A percentile compares a stretch with the other conserved stretches of the same genome.
These are phyloP conservation scores for Trametes villosa DNA, from an alignment of 768 basidiomycete genomes.

Conservation along the genomic window DNA sequence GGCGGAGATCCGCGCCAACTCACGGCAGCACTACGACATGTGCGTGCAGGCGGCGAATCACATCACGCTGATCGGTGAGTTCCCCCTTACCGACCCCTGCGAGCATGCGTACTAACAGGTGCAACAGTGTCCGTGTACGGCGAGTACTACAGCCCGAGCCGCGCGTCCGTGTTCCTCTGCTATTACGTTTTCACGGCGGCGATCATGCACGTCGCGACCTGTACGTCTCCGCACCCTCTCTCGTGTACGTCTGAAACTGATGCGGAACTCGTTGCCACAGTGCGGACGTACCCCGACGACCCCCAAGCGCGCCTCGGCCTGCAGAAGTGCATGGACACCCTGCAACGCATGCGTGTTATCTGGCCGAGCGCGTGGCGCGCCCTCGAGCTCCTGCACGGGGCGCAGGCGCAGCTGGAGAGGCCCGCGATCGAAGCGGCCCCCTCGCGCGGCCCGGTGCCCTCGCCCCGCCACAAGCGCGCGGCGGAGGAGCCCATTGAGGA, in stretches of 20 bases:
- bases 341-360: conserved; percentile 65
- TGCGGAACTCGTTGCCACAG: conserved; percentile 38
- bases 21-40: conserved; percentile 70
- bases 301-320: conserved; percentile 72
- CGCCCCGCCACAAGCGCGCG: conserved; percentile 57
- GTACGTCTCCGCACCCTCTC: conserved; percentile 40
- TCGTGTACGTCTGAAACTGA: background rate
- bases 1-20: conserved; percentile 52
- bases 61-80: conserved; percentile 68
- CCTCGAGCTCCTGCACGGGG: conserved; percentile 69
- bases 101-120: background rate
- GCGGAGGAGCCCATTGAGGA: conserved; percentile 51
- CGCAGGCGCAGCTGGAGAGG: conserved; percentile 45
- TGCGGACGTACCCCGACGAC: conserved; percentile 65
- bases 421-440: conserved; percentile 7
- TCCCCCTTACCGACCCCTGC: background rate
- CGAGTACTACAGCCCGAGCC: conserved; percentile 63
- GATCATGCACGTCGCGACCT: conserved; percentile 75
- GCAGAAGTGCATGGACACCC: conserved; percentile 65
- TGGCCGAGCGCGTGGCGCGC: conserved; percentile 83
- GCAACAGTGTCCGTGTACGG: conserved; percentile 58
- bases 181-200: conserved; percentile 83
- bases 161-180: conserved; percentile 69
- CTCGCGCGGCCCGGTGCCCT: conserved; percentile 24
- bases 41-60: conserved; percentile 81